phyloP scores from a whole-genome alignment of 2,329 filamentous ascomycete genomes.

The Raffaelea arxii region DNA sequence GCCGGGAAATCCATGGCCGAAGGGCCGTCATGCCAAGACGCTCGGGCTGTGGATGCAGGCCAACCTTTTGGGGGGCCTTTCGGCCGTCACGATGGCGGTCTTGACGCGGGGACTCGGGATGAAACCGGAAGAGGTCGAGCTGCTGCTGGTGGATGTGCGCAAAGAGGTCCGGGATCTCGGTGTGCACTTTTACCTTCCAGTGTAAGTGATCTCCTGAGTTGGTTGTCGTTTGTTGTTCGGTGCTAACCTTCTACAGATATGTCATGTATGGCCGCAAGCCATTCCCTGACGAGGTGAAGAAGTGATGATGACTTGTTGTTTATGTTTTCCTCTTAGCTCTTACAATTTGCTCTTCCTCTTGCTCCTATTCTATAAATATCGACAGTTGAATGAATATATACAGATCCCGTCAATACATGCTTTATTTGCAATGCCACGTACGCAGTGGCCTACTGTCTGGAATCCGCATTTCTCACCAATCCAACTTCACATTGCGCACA shows the following conservation, averaged over 20 bases:
- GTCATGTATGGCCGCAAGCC: constrained; percentile 14
- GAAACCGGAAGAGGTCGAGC: constrained; percentile 16
- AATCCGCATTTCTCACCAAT: too few species aligned
- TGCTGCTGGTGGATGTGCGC: constrained; percentile 14
- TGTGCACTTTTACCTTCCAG: constrained; percentile 15
- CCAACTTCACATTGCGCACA: background rate
- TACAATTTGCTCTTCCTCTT: too few species aligned
- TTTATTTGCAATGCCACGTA: too few species aligned
- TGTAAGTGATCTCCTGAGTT: constrained; percentile 6
- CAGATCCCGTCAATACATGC: too few species aligned
- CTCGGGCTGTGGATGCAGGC: constrained; percentile 19
- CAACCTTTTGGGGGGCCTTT: constrained; percentile 19
- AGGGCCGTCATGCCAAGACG: constrained; percentile 16
- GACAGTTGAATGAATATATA: too few species aligned
- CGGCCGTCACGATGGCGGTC: constrained; percentile 18
- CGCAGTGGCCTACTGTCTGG: too few species aligned
- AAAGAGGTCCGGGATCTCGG: constrained; percentile 13
- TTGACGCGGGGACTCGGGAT: constrained; percentile 17
- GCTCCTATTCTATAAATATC: too few species aligned
- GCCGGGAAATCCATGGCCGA: constrained; percentile 21
- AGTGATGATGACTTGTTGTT: too few species aligned
- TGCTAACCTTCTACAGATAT: constrained; percentile 6
- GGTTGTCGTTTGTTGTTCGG: background rate
- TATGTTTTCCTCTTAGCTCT: too few species aligned
- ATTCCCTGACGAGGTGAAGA: constrained; percentile 5